Percentiles rank a stretch among this genome's conserved stretches.
Conservation (phyloP, 2,329 filamentous ascomycete species). For the Aspergillus quadricinctus region DNA sequence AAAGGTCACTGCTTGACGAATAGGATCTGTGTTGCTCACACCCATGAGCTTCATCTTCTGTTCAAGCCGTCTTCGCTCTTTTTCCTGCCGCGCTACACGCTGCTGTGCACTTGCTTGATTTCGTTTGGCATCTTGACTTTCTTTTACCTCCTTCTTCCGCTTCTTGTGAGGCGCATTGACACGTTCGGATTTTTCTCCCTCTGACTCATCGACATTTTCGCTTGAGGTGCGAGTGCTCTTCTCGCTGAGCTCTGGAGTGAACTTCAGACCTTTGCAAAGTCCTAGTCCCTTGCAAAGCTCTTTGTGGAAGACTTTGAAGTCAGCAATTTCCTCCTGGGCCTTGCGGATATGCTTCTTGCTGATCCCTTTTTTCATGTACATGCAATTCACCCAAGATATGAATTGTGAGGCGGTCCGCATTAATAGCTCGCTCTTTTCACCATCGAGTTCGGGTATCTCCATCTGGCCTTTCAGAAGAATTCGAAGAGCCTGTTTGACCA, state of each 20-base stretch:
- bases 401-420: slow-evolving; percentile 26
- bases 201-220: neutral
- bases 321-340: slow-evolving; percentile 18
- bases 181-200: neutral
- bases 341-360: slow-evolving; percentile 14
- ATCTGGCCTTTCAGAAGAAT: slow-evolving; percentile 7
- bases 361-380: slow-evolving; percentile 19
- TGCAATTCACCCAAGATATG: slow-evolving; percentile 30
- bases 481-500: slow-evolving; percentile 13
- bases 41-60: slow-evolving; percentile 28
- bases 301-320: slow-evolving; percentile 28
- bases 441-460: slow-evolving; percentile 5
- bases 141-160: slow-evolving; percentile 45
- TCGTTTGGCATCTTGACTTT: slow-evolving; percentile 48
- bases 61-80: slow-evolving; percentile 41
- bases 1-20: slow-evolving; percentile 45
- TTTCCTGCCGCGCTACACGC: slow-evolving; percentile 53
- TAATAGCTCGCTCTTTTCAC: slow-evolving; percentile 7
- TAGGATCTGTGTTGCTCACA: slow-evolving; percentile 36
- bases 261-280: slow-evolving; percentile 6
- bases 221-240: neutral
- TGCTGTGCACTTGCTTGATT: slow-evolving; percentile 53
- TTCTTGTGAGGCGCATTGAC: slow-evolving; percentile 41
- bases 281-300: slow-evolving; percentile 23
- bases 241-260: neutral